Conservation (phyloP, 169 alveolate genomes). For the Plasmodium cynomolgi region DNA sequence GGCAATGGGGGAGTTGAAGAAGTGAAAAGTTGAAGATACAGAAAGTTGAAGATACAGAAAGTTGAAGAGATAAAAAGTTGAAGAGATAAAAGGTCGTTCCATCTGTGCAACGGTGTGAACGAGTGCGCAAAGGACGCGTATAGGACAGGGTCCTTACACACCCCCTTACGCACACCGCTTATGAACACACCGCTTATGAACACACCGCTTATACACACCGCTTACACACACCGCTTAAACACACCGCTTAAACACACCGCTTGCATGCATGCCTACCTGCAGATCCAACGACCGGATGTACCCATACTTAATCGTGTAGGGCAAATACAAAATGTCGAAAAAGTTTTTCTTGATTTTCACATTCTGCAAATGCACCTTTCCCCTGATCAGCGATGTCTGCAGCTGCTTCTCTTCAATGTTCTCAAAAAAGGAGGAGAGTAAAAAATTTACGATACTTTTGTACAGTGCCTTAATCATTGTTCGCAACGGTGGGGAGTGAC, state of each 20-base stretch:
- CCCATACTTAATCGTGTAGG: slow-evolving; percentile 64
- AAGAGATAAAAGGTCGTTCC: background rate
- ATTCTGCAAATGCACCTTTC: slow-evolving; percentile 64
- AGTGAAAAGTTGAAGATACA: too few relatives aligned
- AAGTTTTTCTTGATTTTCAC: slow-evolving; percentile 42
- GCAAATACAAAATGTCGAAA: slow-evolving; percentile 26
- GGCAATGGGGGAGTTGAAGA: background rate
- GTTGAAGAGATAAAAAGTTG: too few relatives aligned
- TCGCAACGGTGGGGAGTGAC: background rate
- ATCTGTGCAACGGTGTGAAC: background rate
- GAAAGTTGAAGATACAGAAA: too few relatives aligned
- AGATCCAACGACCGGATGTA: slow-evolving; percentile 57
- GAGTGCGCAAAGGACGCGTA: too few relatives aligned
- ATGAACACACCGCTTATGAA: too few relatives aligned
- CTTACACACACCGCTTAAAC: background rate
- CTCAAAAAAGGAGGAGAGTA: slow-evolving; percentile 56
- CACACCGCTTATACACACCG: too few relatives aligned
- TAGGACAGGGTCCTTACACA: too few relatives aligned
- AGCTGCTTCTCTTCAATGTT: slow-evolving; percentile 63
- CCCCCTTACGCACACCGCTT: too few relatives aligned
- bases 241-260: background rate
- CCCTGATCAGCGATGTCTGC: slow-evolving; percentile 56
- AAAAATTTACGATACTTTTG: slow-evolving; percentile 60
- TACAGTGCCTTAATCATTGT: slow-evolving; percentile 65
- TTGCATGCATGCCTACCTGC: background rate